Conservation (phyloP, 2,329 filamentous ascomycete genomes). For the Cladosporium velox region DNA sequence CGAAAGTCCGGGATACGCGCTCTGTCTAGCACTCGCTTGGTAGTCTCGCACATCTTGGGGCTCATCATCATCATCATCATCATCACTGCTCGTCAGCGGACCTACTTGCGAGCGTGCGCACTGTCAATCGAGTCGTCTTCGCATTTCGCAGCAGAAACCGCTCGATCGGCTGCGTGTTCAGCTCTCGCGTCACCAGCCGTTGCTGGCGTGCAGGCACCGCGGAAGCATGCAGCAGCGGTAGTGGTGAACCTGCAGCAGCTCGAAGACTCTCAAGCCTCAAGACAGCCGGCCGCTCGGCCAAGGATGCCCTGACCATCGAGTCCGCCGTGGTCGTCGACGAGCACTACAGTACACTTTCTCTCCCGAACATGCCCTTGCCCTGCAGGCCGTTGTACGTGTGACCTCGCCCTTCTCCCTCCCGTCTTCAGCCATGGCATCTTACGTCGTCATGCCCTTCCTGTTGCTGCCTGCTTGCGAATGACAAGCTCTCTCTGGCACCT, state of each 20-base stretch:
- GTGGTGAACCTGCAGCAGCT: slow-evolving; percentile 25
- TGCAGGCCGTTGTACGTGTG: slow-evolving; percentile 27
- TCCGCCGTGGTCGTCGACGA: slow-evolving; percentile 13
- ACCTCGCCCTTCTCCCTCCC: slow-evolving; percentile 23
- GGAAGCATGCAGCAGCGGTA: slow-evolving; percentile 22
- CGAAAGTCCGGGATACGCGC: slow-evolving; percentile 6
- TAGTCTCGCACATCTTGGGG: not conserved
- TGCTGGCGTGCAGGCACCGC: slow-evolving; percentile 15
- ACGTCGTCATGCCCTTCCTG: slow-evolving; percentile 22
- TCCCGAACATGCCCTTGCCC: slow-evolving; percentile 16
- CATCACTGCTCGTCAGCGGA: not conserved
- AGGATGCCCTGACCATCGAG: slow-evolving; percentile 25
- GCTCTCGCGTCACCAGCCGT: slow-evolving; percentile 12
- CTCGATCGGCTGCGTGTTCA: slow-evolving; percentile 9
- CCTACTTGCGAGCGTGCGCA: not conserved
- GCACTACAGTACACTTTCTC: not conserved
- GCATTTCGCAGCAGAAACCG: not conserved
- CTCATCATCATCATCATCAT: slow-evolving; percentile 6
- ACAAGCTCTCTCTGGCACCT: not conserved
- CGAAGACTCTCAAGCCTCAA: slow-evolving; percentile 22
- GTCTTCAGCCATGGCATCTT: slow-evolving; percentile 19
- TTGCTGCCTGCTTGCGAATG: not conserved
- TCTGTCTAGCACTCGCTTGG: not conserved
- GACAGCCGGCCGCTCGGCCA: slow-evolving; percentile 23
- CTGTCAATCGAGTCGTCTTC: not conserved